Conservation (phyloP, 805 yeast species). For the Schwanniomyces sp. region DNA sequence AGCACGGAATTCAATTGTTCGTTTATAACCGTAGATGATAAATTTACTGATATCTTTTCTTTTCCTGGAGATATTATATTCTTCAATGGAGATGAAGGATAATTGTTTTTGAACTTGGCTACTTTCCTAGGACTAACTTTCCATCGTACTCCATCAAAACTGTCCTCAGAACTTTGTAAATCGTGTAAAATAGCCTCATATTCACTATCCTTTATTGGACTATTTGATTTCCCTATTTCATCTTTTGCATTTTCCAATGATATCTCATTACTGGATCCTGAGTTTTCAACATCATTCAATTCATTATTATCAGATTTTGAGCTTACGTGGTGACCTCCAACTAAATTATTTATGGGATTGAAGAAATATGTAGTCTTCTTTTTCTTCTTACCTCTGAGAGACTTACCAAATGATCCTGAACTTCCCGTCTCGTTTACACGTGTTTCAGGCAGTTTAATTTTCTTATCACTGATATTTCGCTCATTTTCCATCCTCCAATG, state of each 20-base stretch:
- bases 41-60: conserved; percentile 1
- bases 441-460: background rate
- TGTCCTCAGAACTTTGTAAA: conserved; percentile 41
- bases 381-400: conserved; percentile 1
- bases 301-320: background rate
- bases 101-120: conserved; percentile 6
- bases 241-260: background rate
- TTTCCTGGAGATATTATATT: conserved; percentile 15
- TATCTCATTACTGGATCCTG: background rate
- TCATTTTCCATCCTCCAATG: background rate
- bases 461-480: background rate
- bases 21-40: conserved; percentile 19
- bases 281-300: background rate
- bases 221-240: background rate
- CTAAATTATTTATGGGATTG: conserved; percentile 32
- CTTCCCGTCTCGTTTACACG: background rate
- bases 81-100: conserved; percentile 47
- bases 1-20: conserved; percentile 39
- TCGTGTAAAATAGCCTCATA: conserved; percentile 14
- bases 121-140: conserved; percentile 33
- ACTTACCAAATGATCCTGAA: background rate
- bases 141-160: conserved; percentile 47
- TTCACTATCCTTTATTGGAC: conserved; percentile 3
- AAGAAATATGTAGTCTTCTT: conserved; percentile 33
- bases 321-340: conserved; percentile 2